Conservation (phyloP, 306 rosid genomes). For the Prunus davidiana region DNA sequence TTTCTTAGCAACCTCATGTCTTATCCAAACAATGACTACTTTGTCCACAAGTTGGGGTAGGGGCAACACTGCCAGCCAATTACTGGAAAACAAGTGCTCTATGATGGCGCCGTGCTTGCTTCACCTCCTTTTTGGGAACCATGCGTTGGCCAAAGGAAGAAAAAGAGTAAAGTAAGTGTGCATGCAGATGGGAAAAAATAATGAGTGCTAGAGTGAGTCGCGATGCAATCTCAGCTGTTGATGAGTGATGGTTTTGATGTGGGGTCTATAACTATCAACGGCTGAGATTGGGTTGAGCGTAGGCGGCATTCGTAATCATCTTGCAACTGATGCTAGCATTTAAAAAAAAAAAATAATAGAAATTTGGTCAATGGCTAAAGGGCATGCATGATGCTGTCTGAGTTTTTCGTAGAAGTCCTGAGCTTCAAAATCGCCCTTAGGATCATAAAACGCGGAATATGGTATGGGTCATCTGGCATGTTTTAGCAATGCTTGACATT, state of each 20-base stretch:
- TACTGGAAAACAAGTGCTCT: background rate
- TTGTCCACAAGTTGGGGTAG: too few relatives aligned
- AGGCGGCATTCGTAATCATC: background rate
- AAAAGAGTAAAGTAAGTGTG: background rate
- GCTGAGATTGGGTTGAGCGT: background rate
- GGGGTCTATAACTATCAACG: background rate
- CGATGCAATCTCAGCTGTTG: background rate
- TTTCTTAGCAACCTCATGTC: background rate
- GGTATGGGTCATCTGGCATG: too few relatives aligned
- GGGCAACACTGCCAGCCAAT: background rate
- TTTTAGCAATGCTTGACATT: too few relatives aligned
- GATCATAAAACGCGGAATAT: too few relatives aligned
- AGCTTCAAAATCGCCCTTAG: too few relatives aligned
- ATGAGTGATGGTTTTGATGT: background rate
- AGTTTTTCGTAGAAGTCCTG: too few relatives aligned
- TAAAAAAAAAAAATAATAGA: background rate
- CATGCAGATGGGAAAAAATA: background rate
- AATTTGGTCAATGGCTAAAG: background rate
- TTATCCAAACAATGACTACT: background rate
- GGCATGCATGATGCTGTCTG: background rate
- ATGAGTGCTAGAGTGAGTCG: background rate
- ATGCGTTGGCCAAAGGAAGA: background rate
- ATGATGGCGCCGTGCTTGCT: background rate
- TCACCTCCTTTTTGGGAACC: background rate
- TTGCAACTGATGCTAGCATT: too few relatives aligned